Conservation (phyloP, 768 basidiomycete genomes). For the Gautieria morchelliformis region DNA sequence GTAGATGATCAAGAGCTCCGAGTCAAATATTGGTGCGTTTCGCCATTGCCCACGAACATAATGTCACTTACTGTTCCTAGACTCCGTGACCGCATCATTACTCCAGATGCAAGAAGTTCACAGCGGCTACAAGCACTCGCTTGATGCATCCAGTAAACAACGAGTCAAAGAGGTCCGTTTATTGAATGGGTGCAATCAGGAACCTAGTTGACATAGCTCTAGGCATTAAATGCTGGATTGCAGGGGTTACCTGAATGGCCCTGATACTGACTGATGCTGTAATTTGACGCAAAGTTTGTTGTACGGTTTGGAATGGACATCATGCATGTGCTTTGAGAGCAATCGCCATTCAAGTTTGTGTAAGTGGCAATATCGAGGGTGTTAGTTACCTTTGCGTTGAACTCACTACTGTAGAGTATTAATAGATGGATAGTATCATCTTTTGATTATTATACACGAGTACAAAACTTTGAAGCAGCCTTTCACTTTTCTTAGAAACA, state of each 20-base stretch:
- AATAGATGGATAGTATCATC: too few relatives aligned
- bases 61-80: conserved; percentile 22
- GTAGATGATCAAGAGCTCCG: conserved; percentile 22
- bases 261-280: neutral
- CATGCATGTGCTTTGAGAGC: too few relatives aligned
- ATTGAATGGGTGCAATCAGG: neutral
- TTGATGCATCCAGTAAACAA: conserved; percentile 58
- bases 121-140: conserved; percentile 62
- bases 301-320: too few relatives aligned
- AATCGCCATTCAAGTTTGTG: too few relatives aligned
- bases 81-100: conserved; percentile 55
- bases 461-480: too few relatives aligned
- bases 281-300: neutral
- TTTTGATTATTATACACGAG: too few relatives aligned
- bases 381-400: too few relatives aligned
- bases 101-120: conserved; percentile 75
- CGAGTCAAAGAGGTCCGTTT: conserved; percentile 50
- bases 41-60: neutral
- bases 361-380: too few relatives aligned
- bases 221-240: conserved; percentile 64
- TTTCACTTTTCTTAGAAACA: too few relatives aligned
- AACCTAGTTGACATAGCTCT: neutral
- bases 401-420: too few relatives aligned
- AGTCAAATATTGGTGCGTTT: conserved; percentile 18
- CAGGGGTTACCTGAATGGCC: conserved; percentile 71